Percentiles rank a stretch among this genome's conserved stretches.
Conservation (phyloP, 331 rosid species). For the Telfairia occidentalis region DNA sequence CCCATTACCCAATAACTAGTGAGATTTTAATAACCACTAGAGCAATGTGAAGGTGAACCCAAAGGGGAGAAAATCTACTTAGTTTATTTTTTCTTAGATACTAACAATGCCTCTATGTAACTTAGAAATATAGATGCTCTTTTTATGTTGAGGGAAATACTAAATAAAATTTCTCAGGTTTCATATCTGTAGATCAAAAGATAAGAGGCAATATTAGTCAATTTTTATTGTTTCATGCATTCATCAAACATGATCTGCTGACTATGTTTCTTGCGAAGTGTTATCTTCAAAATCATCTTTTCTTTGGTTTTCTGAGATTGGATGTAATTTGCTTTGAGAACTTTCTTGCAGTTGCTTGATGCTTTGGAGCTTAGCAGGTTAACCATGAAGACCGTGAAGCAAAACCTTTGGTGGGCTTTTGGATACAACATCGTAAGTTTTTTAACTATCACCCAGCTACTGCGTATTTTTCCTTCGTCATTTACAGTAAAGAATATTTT, state of each 20-base stretch:
- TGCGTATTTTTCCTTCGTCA: not conserved
- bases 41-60: too few species aligned
- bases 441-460: not conserved
- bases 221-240: not conserved
- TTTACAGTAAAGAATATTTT: not conserved
- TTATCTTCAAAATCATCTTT: not conserved
- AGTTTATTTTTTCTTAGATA: not conserved
- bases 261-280: not conserved
- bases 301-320: not conserved
- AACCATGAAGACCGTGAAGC: constrained; percentile 87
- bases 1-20: too few species aligned
- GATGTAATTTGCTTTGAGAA: constrained; percentile 17
- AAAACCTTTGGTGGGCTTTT: constrained; percentile 98
- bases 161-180: not conserved
- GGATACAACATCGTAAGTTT: constrained; percentile 77
- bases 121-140: not conserved
- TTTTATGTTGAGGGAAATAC: not conserved
- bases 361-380: constrained; percentile 91
- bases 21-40: too few species aligned
- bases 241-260: not conserved
- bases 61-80: not conserved
- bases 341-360: constrained; percentile 68
- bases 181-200: not conserved
- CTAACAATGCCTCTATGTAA: not conserved
- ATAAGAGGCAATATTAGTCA: not conserved